Conservation (phyloP, 2,329 filamentous ascomycete species). For the Cladophialophora chaetospira region DNA sequence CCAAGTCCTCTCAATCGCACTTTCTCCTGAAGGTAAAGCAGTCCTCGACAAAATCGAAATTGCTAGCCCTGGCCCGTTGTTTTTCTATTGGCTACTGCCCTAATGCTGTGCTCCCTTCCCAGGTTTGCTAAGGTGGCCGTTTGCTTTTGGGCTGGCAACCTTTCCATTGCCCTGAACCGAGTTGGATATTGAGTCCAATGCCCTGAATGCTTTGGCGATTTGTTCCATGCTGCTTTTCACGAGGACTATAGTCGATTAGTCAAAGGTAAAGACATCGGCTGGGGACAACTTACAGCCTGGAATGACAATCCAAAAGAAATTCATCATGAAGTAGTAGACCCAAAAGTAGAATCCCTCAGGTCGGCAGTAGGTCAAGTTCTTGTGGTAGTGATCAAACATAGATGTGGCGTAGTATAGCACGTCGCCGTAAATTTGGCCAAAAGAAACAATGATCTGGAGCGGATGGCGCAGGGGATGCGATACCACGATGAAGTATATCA, state of each 20-base stretch:
- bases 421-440: slow-evolving; percentile 67
- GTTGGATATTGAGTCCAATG: slow-evolving; percentile 36
- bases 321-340: slow-evolving; percentile 68
- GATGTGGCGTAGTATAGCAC: slow-evolving; percentile 66
- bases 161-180: slow-evolving; percentile 33
- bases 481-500: slow-evolving; percentile 57
- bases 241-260: slow-evolving; percentile 35
- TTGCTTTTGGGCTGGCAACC: slow-evolving; percentile 29
- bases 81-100: background rate
- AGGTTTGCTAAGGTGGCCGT: slow-evolving; percentile 24
- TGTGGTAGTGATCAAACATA: slow-evolving; percentile 60
- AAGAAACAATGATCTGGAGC: slow-evolving; percentile 61
- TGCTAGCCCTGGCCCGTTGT: background rate
- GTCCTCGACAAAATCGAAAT: background rate
- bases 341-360: slow-evolving; percentile 67
- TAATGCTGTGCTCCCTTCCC: slow-evolving; percentile 6
- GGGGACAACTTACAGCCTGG: slow-evolving; percentile 53
- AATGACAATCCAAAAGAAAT: slow-evolving; percentile 66
- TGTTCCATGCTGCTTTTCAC: slow-evolving; percentile 42
- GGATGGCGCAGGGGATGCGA: slow-evolving; percentile 61
- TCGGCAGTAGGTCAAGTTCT: slow-evolving; percentile 58
- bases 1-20: no score
- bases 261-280: background rate
- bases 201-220: slow-evolving; percentile 41
- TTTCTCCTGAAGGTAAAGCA: background rate